Evolutionary conservation across 768 basidiomycete species (phyloP), one percentile per base, ranked within the genome.

Genomic region (Suillus paluster): DNA sequence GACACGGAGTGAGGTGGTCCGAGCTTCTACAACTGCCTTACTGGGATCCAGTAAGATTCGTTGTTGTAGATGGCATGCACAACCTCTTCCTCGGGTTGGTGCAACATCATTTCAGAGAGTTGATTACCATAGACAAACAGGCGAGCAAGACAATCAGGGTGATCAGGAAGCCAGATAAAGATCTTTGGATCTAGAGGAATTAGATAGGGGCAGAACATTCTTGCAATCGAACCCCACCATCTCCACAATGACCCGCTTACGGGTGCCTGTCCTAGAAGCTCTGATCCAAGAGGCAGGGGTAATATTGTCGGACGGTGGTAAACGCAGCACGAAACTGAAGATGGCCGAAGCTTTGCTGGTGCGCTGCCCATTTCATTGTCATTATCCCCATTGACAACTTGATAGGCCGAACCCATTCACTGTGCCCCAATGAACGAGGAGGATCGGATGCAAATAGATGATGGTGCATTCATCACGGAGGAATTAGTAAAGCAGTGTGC

Each of bases 1-100:
- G 5, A 39, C 60, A 60, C 48, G 71, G 76, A 7, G 57, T 77
- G 12, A 62, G 71, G 0, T 79, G 70, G 68, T 70, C 74, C 5
- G 66, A 68, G 23, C 49, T 78, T 1, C 63, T 73, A 8, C 57
- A 63, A 14, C 71, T 80, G 10, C 72, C 75, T 7, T 79, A 79
- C 62, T 79, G 73, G 68, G 66, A 77, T 53, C 68, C 71, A 8
- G 68, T 69, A 15, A 53, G 38, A 4, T 73, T 68, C 44, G 61
- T 67, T 5, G 68, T 75, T 0, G 63, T 76, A 25, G 79, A 80
- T 53, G 57, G 72, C 17, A 79, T 80, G 78, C 78, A 79, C 59
- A 68, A 70, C 46, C 56, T 78, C 5, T 70, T 73, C 58, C 67
- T 79, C 38, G 67, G 70, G 12, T 39, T 66, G 5, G 23, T 42